phyloP scores from a whole-genome alignment of 2,329 filamentous ascomycete genomes.

The Hymenoscyphus fraxineus region DNA sequence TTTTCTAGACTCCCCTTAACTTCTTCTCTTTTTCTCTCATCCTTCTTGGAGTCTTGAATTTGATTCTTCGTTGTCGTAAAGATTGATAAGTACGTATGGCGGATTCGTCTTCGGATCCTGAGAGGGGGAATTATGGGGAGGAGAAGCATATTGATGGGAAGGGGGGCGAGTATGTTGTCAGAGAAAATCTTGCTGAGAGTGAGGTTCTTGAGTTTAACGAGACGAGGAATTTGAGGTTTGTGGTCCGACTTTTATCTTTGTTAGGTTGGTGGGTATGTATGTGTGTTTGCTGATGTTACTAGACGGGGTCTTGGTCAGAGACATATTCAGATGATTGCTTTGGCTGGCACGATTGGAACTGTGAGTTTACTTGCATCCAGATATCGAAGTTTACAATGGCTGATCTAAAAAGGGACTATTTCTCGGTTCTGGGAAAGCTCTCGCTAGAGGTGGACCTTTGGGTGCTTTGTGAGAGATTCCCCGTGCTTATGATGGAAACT shows the following conservation, averaged over 20 bases:
- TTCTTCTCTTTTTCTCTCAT: not conserved
- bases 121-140: constrained; percentile 2
- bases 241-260: not conserved
- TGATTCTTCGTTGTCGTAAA: not conserved
- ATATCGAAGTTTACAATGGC: not conserved
- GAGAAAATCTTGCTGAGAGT: constrained; percentile 1
- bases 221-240: constrained; percentile 7
- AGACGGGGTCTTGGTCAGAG: constrained; percentile 41
- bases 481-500: not conserved
- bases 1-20: not conserved
- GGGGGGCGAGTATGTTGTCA: not conserved
- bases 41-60: not conserved
- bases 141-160: not conserved
- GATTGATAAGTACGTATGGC: not conserved
- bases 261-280: not conserved
- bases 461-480: constrained; percentile 40
- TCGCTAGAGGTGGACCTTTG: constrained; percentile 48
- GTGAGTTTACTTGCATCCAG: not conserved
- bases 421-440: constrained; percentile 44
- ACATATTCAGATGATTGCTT: constrained; percentile 43
- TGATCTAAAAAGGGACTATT: constrained; percentile 16
- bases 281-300: not conserved
- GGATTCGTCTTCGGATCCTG: not conserved
- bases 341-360: constrained; percentile 46
- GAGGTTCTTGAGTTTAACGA: constrained; percentile 8